These are phyloP conservation scores for Otatea glauca DNA, from an alignment of 176 grass and related monocot genomes.

Conservation along the genomic window DNA sequence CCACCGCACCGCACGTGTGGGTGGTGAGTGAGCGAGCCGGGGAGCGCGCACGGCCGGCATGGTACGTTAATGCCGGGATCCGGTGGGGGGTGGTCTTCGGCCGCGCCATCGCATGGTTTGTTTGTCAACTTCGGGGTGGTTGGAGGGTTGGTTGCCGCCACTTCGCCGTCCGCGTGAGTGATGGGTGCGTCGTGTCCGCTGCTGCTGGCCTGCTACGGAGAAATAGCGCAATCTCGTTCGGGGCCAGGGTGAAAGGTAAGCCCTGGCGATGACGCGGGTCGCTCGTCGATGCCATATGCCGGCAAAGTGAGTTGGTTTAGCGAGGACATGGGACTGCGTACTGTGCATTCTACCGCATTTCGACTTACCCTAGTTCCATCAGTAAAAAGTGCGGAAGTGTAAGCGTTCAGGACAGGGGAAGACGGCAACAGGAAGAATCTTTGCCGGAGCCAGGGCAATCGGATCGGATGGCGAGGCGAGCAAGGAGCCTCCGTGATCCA, in stretches of 20 bases:
- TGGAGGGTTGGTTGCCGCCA: neutral
- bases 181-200: neutral
- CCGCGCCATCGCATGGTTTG: conserved; percentile 29
- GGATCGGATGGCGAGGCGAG: no score
- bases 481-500: no score
- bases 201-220: neutral
- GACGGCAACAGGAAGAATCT: no score
- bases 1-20: neutral
- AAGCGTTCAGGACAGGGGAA: no score
- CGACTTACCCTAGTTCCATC: no score
- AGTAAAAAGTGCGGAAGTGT: no score
- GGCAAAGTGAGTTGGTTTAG: neutral
- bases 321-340: no score
- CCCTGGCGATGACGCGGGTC: neutral
- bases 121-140: conserved; percentile 35
- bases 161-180: conserved; percentile 25
- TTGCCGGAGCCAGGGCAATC: no score
- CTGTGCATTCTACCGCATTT: no score
- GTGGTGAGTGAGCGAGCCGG: neutral
- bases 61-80: conserved; percentile 6
- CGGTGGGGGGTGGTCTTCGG: conserved; percentile 31
- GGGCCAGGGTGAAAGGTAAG: no score
- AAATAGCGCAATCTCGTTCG: neutral
- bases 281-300: neutral
- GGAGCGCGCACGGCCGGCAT: neutral